phyloP scores from a whole-genome alignment of 2,329 filamentous ascomycete genomes.

The Cercospora janseana region DNA sequence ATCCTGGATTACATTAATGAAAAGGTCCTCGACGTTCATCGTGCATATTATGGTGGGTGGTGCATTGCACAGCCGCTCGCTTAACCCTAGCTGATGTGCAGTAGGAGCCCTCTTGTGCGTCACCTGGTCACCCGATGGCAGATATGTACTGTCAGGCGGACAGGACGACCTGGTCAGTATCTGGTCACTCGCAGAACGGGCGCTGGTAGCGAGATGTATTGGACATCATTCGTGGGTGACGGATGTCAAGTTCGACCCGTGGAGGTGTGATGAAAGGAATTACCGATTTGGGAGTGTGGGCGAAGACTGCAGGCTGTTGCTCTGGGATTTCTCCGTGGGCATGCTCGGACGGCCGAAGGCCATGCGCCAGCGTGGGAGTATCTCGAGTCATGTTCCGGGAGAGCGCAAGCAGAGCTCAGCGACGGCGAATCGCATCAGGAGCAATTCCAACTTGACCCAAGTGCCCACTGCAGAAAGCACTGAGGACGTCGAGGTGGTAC shows the following conservation, averaged over 20 bases:
- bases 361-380: slow-evolving; percentile 53
- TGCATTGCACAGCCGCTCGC: too few relatives aligned
- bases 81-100: neutral
- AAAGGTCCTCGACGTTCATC: slow-evolving; percentile 80
- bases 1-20: slow-evolving; percentile 92
- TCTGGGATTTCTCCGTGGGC: slow-evolving; percentile 97
- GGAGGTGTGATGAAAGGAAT: slow-evolving; percentile 92
- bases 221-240: slow-evolving; percentile 97
- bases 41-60: slow-evolving; percentile 75
- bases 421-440: slow-evolving; percentile 63
- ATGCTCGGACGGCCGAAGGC: slow-evolving; percentile 91
- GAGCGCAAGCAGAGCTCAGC: slow-evolving; percentile 39
- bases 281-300: slow-evolving; percentile 96
- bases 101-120: slow-evolving; percentile 73
- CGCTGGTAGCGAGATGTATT: slow-evolving; percentile 86
- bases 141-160: slow-evolving; percentile 91
- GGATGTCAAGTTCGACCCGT: slow-evolving; percentile 89
- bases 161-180: slow-evolving; percentile 96
- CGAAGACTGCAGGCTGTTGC: slow-evolving; percentile 81
- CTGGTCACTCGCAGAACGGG: slow-evolving; percentile 82
- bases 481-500: slow-evolving; percentile 62
- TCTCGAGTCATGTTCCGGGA: slow-evolving; percentile 54
- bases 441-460: slow-evolving; percentile 65
- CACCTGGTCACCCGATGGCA: slow-evolving; percentile 95
- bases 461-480: slow-evolving; percentile 33